phyloP scores from a whole-genome alignment of 768 basidiomycete genomes.

The Lentinula lateritia region DNA sequence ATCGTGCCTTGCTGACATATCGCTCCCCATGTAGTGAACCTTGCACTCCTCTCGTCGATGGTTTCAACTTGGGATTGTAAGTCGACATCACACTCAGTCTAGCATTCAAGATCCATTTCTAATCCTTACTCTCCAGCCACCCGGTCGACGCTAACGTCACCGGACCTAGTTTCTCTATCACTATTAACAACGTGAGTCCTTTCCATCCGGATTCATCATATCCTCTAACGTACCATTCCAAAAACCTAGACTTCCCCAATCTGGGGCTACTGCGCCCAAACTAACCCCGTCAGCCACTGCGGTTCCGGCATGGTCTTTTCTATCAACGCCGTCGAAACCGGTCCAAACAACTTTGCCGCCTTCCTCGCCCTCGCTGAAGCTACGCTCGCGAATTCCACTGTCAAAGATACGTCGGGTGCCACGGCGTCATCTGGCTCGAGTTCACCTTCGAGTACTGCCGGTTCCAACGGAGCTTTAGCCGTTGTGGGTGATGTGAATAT shows the following conservation, averaged over 20 bases:
- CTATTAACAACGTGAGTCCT: conserved; percentile 36
- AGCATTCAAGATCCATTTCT: not conserved
- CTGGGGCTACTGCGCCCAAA: conserved; percentile 56
- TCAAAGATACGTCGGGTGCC: not conserved
- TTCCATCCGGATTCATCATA: not conserved
- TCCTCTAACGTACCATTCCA: not conserved
- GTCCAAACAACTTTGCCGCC: conserved; percentile 46
- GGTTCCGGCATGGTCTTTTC: conserved; percentile 58
- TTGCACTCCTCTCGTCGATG: not conserved
- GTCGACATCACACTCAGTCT: conserved; percentile 9
- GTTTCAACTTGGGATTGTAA: conserved; percentile 40
- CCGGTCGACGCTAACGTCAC: conserved; percentile 36
- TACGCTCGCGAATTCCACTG: conserved; percentile 1
- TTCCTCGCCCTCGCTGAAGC: conserved; percentile 33
- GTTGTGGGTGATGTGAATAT: not conserved
- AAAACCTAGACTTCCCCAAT: conserved; percentile 37
- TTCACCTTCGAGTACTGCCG: too few species aligned
- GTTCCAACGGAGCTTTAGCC: not conserved
- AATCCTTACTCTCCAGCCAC: conserved; percentile 22
- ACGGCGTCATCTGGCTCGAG: not conserved
- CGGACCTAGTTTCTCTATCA: conserved; percentile 39
- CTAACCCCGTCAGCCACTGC: conserved; percentile 35
- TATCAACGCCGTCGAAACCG: conserved; percentile 47
- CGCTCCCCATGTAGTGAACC: not conserved
- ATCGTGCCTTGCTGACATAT: not conserved